Evolutionary conservation across 108 stramenopile genomes (phyloP), one percentile per base, ranked within the genome.

Genomic region (Parietichytrium sp.): DNA sequence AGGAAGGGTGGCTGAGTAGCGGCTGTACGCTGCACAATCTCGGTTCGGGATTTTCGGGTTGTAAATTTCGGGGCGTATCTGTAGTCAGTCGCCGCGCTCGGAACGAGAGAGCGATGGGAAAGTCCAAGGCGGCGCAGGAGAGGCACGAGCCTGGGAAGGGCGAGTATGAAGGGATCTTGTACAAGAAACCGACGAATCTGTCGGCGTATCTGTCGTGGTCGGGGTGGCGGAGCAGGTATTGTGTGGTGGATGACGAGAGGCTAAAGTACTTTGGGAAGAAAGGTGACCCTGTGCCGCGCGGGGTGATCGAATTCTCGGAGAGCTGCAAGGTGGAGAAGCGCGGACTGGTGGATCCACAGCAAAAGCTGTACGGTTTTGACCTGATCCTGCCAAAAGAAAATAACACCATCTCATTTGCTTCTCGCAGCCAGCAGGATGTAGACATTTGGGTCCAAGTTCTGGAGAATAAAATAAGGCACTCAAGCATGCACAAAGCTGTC

Each of bases 201-300:
- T 45, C 38, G 23, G 61, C 61, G 42, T 72, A 72, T 25, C 42
- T 72, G 29, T 72, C 61, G 61, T 72, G 61, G 61, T 72, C 61
- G 6, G 61, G 61, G 20, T 72, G 61, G 61, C 61, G 61, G 38
- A 45, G 36, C 38, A 33, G 61, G 38, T 72, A 72, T 25, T 23
- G 36, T 38, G 38, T 36, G 42, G 61, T 42, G 33, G 61, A 72
- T 20, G 61, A 72, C 33, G 15, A 72, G 20, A 16, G 45, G 61
- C 6, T 72, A n/a, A n/a, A 72, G 33, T 72, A 72, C 33, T 72
- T 72, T 27, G 61, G 61, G n/a, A 33, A 42, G 38, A 72, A 42
- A 10, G 61, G 61, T 42, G 61, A 72, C 25, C 0, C 20, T n/a
- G 23, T 42, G 6, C 61, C 61, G 33, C 29, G 61, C 13, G 61